Base-by-base conservation (phyloP, 2,329 filamentous ascomycete species). In the Akanthomyces muscarius region DNA sequence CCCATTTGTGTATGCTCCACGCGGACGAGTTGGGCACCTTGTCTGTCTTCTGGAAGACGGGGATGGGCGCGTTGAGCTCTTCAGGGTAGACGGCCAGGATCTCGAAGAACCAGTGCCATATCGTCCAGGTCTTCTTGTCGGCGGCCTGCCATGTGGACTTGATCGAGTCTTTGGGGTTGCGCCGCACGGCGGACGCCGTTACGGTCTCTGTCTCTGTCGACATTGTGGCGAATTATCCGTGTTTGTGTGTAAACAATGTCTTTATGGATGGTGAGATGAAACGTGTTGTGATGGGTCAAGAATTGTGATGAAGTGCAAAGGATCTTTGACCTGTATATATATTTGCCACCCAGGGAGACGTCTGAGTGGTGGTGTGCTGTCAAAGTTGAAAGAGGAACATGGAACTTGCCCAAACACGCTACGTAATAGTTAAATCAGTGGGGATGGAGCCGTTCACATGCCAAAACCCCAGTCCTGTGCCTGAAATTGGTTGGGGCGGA, bases 41-140 rank as follows among this genome's bases (percentile, higher is more conserved):
- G 28, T 80, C 77, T 0, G 68, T 68, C 66, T 81, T 81, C 10
- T 68, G 42, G 66, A 78, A 75, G 2, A 77, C 69, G 0, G 77
- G 78, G 0, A 77, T 68, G 0, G 71, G 67, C 23, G 71, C 68
- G 42, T 76, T 66, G 38, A 74, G 69, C 13, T 63, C 52, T 4
- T 63, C 25, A 1, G 69, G 71, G 45, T 76, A 68, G 8, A 70
- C 67, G 50, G 68, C 67, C 5, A 76, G 65, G 0, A 71, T 45
- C 47, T 77, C 72, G 30, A 74, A 67, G 13, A 75, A 61, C 69
- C 68, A 72, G 64, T 77, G 75, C 48, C 67, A 64, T 5, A 67
- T 4, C 5, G 67, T 72, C 76, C 76, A 78, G 4, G 68, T 42
- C 21, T 64, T 64, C 28, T 63, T 68, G 64, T 72, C 71, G 25